These are phyloP conservation scores for Neofusicoccum sp. DNA, from an alignment of 2,329 filamentous ascomycete genomes.

Conservation along the genomic window DNA sequence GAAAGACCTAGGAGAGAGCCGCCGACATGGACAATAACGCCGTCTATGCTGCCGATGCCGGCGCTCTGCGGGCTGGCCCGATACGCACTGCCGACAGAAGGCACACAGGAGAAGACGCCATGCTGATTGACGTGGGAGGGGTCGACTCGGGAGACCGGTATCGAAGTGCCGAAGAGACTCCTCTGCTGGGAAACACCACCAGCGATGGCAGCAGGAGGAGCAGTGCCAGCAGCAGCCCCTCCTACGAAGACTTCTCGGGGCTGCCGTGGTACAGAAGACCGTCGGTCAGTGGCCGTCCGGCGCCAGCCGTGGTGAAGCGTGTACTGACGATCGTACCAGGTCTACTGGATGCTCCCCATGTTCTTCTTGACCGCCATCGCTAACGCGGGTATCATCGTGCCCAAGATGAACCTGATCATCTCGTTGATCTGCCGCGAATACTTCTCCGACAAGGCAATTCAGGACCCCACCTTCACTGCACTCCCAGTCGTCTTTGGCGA, in stretches of 20 bases:
- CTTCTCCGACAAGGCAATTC: conserved; percentile 57
- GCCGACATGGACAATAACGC: conserved; percentile 26
- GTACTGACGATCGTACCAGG: conserved; percentile 38
- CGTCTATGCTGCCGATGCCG: conserved; percentile 30
- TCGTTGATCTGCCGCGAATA: conserved; percentile 81
- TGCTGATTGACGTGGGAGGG: conserved; percentile 54
- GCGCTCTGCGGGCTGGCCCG: conserved; percentile 23
- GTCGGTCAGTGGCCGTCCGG: conserved; percentile 47
- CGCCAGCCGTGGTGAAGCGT: not conserved
- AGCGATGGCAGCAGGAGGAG: not conserved
- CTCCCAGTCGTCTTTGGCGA: conserved; percentile 64
- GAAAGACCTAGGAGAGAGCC: not conserved
- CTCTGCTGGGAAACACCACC: not conserved
- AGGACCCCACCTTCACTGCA: conserved; percentile 51
- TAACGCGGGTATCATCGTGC: conserved; percentile 81
- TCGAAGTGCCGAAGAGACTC: conserved; percentile 6
- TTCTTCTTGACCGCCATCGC: conserved; percentile 81
- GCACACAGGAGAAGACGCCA: conserved; percentile 22
- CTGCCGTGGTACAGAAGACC: conserved; percentile 63
- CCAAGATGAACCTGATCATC: conserved; percentile 83
- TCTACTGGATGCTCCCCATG: conserved; percentile 79
- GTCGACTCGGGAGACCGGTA: conserved; percentile 24
- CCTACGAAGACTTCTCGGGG: conserved; percentile 54
- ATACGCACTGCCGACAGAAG: conserved; percentile 18
- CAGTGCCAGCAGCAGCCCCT: conserved; percentile 2